Conservation (phyloP, 164 flowering plant genomes). For the Chimonanthus praecox region DNA sequence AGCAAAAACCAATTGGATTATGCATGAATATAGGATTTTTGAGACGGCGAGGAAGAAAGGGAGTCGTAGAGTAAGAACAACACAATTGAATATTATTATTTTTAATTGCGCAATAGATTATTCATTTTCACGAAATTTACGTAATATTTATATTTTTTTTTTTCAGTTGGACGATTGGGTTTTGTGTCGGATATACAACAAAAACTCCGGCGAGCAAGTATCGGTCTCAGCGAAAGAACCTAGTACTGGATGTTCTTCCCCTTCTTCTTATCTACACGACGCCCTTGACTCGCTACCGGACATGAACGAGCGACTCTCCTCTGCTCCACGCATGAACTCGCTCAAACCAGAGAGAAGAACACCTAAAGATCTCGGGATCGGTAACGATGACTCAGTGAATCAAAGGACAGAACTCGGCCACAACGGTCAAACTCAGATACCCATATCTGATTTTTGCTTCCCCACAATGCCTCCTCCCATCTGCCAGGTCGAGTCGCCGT, state of each 20-base stretch:
- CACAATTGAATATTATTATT: too few relatives aligned
- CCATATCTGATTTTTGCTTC: constrained; percentile 16
- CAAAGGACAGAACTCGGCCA: constrained; percentile 27
- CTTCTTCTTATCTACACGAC: constrained; percentile 62
- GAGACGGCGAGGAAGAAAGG: constrained; percentile 39
- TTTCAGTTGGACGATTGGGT: constrained; percentile 17
- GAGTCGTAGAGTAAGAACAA: constrained; percentile 42
- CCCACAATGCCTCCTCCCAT: constrained; percentile 20
- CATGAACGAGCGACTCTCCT: constrained; percentile 39
- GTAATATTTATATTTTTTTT: constrained; percentile 2
- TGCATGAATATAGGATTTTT: constrained; percentile 78
- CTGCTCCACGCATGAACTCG: constrained; percentile 46
- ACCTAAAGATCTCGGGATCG: constrained; percentile 32
- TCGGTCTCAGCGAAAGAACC: constrained; percentile 30
- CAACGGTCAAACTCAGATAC: constrained; percentile 6
- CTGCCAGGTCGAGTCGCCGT: constrained; percentile 17
- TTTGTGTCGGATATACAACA: constrained; percentile 22
- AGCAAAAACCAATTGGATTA: constrained; percentile 82
- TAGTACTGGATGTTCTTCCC: constrained; percentile 32
- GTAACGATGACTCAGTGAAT: constrained; percentile 37
- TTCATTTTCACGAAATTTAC: too few relatives aligned
- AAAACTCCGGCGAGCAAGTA: constrained; percentile 44
- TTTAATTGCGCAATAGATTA: too few relatives aligned
- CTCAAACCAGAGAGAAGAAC: constrained; percentile 24
- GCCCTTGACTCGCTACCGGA: constrained; percentile 63